These are phyloP conservation scores for Aegilops tauschii DNA, from an alignment of 176 grass and related monocot species.

Conservation along the genomic window DNA sequence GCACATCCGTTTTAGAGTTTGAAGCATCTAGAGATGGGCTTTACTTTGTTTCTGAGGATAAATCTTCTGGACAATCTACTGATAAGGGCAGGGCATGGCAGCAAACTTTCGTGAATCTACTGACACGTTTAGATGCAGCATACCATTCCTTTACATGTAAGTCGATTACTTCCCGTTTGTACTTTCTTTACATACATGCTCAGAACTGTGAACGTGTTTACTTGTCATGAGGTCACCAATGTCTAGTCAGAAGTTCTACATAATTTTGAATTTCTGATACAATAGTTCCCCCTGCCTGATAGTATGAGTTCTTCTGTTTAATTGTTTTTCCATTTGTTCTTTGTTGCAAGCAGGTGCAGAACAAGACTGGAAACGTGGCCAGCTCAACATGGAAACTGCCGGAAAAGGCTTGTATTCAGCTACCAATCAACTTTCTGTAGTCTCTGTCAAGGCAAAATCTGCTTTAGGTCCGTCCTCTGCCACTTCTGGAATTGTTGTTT, in stretches of 20 bases:
- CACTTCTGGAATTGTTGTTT: slow-evolving; percentile 6
- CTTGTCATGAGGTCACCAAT: not conserved
- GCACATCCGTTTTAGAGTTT: slow-evolving; percentile 84
- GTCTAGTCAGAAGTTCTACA: not conserved
- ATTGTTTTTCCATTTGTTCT: slow-evolving; percentile 13
- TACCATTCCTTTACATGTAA: slow-evolving; percentile 86
- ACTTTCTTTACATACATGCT: slow-evolving; percentile 19
- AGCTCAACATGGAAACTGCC: slow-evolving; percentile 83
- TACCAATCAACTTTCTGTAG: slow-evolving; percentile 67
- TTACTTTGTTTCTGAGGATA: slow-evolving; percentile 62
- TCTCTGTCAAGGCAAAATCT: slow-evolving; percentile 68
- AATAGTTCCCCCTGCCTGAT: slow-evolving; percentile 6
- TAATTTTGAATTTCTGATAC: not conserved
- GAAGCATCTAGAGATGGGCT: slow-evolving; percentile 90
- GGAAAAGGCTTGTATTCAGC: slow-evolving; percentile 75
- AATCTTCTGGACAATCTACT: slow-evolving; percentile 59
- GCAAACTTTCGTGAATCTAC: slow-evolving; percentile 65
- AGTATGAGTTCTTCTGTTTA: slow-evolving; percentile 12
- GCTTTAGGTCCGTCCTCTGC: slow-evolving; percentile 65
- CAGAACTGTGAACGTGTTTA: not conserved
- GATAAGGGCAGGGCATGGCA: slow-evolving; percentile 78
- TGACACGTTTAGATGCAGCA: slow-evolving; percentile 70
- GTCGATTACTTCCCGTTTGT: slow-evolving; percentile 38
- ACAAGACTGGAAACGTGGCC: slow-evolving; percentile 81
- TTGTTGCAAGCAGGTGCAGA: slow-evolving; percentile 69